These are phyloP conservation scores for Polyporus tsugae DNA, from an alignment of 1,284 basidiomycete genomes.

Conservation along the genomic window DNA sequence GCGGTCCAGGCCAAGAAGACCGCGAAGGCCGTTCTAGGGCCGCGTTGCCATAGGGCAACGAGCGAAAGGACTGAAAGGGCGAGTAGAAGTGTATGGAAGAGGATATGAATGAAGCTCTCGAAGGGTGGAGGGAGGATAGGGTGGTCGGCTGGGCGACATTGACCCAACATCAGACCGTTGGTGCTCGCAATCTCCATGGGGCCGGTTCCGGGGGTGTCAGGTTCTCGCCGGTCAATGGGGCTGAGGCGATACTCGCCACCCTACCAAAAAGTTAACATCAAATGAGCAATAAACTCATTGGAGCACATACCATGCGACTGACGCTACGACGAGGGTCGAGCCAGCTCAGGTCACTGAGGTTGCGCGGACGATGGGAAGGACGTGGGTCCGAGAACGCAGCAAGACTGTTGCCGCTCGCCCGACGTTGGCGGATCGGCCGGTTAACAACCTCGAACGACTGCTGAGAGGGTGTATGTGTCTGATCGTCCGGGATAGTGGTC, in stretches of 20 bases:
- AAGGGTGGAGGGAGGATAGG: conserved; percentile 51
- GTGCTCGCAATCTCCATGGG: conserved; percentile 52
- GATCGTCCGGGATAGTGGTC: conserved; percentile 33
- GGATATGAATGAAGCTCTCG: conserved; percentile 54
- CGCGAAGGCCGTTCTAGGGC: conserved; percentile 62
- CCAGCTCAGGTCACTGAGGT: conserved; percentile 78
- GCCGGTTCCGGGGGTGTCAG: conserved; percentile 60
- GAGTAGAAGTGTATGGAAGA: conserved; percentile 66
- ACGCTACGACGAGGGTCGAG: conserved; percentile 72
- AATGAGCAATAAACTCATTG: conserved; percentile 16
- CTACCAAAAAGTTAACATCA: conserved; percentile 46
- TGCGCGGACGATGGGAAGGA: conserved; percentile 53
- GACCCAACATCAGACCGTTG: conserved; percentile 46
- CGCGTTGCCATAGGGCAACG: conserved; percentile 63
- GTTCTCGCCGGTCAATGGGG: conserved; percentile 47
- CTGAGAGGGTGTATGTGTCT: conserved; percentile 42
- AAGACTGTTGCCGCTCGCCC: conserved; percentile 56
- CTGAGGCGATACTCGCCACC: conserved; percentile 64
- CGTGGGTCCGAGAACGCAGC: conserved; percentile 49
- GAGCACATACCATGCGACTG: conserved; percentile 66
- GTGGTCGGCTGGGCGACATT: conserved; percentile 23
- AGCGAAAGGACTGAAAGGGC: conserved; percentile 66
- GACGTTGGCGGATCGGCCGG: conserved; percentile 60
- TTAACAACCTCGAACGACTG: conserved; percentile 78
- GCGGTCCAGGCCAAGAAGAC: conserved; percentile 70